These are phyloP conservation scores for Zygosaccharomyces bisporus DNA, from an alignment of 805 yeast genomes.

Conservation along the genomic window DNA sequence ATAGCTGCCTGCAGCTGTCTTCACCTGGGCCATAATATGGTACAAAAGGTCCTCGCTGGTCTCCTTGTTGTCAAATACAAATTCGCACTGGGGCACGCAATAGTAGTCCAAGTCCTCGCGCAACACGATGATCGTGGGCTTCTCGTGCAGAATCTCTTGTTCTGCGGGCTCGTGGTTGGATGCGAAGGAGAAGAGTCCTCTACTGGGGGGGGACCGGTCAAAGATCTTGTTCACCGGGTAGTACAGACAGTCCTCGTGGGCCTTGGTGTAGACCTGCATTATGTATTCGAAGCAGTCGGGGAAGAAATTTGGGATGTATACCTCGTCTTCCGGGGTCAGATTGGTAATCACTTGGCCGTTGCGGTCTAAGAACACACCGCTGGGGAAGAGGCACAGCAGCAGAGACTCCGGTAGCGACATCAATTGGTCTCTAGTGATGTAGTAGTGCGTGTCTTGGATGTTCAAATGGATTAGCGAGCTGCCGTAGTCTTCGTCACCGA, in stretches of 20 bases:
- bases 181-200: constrained; percentile 31
- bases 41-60: constrained; percentile 39
- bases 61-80: constrained; percentile 45
- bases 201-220: constrained; percentile 28
- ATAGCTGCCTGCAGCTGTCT: constrained; percentile 66
- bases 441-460: constrained; percentile 69
- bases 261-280: constrained; percentile 63
- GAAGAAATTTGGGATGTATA: constrained; percentile 71
- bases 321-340: constrained; percentile 74
- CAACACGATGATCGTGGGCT: constrained; percentile 87
- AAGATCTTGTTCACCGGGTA: constrained; percentile 40
- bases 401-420: constrained; percentile 91
- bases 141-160: constrained; percentile 63
- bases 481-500: constrained; percentile 36
- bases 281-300: constrained; percentile 86
- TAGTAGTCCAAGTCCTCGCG: constrained; percentile 94
- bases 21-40: constrained; percentile 59
- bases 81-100: constrained; percentile 57
- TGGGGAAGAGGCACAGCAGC: constrained; percentile 80
- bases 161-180: constrained; percentile 41
- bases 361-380: constrained; percentile 79
- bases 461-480: constrained; percentile 70
- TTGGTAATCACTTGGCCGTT: constrained; percentile 75
- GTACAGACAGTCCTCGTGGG: constrained; percentile 54
- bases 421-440: constrained; percentile 80